Conservation (phyloP, 2,329 filamentous ascomycete species). For the Capronia coronata region DNA sequence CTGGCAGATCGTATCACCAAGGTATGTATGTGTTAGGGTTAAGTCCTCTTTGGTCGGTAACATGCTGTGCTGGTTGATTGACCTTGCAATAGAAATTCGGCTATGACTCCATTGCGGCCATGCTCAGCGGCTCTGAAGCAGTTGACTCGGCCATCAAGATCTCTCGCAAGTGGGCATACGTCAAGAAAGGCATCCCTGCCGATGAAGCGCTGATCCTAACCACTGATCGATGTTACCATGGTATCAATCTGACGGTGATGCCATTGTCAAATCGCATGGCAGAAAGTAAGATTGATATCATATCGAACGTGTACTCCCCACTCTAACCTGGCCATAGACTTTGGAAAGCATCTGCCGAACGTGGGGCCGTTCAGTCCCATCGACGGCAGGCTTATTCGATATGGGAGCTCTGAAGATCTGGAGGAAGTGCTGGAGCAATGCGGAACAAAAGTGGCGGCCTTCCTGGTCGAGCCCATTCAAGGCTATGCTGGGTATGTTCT, state of each 20-base stretch:
- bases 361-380: neutral
- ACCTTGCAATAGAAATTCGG: neutral
- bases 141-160: conserved; percentile 18
- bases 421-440: neutral
- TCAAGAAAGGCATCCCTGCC: conserved; percentile 14
- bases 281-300: too few species aligned
- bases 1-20: too few species aligned
- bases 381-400: neutral
- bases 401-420: neutral
- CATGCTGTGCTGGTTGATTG: too few species aligned
- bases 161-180: conserved; percentile 17
- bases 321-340: neutral
- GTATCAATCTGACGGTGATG: neutral
- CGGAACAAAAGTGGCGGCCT: neutral
- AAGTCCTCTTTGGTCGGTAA: too few species aligned
- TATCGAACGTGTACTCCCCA: too few species aligned
- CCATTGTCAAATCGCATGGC: too few species aligned
- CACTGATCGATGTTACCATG: conserved; percentile 12
- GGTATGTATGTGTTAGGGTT: too few species aligned
- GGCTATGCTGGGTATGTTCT: too few species aligned
- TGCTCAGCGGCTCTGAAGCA: conserved; percentile 20
- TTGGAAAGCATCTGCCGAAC: neutral
- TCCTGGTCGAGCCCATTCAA: neutral
- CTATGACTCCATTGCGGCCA: conserved; percentile 11
- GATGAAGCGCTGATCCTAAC: conserved; percentile 16